These are phyloP conservation scores for Zygotorulaspora chibaensis DNA, from an alignment of 805 yeast species.

Conservation along the genomic window DNA sequence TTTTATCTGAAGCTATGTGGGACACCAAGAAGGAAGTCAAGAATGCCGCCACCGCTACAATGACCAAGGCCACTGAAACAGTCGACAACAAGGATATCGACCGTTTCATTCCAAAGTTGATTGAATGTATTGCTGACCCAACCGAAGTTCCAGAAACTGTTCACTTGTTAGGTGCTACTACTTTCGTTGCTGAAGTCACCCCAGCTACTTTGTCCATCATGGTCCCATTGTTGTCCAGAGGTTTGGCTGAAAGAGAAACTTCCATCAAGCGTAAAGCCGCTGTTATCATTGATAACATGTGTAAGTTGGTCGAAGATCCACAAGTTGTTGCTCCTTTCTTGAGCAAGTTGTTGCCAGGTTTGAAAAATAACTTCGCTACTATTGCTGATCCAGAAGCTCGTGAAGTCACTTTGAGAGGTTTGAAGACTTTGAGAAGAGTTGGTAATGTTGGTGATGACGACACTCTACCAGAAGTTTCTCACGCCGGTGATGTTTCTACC, in stretches of 20 bases:
- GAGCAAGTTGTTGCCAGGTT: conserved; percentile 91
- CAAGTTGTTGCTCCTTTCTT: conserved; percentile 99
- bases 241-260: conserved; percentile 99
- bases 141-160: conserved; percentile 98
- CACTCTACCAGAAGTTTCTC: conserved; percentile 91
- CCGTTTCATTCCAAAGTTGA: conserved; percentile 97
- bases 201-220: conserved; percentile 98
- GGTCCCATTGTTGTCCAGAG: conserved; percentile 98
- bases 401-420: conserved; percentile 94
- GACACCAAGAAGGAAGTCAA: conserved; percentile 98
- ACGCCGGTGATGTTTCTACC: conserved; percentile 94
- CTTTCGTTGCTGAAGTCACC: conserved; percentile 99
- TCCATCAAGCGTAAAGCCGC: conserved; percentile 99
- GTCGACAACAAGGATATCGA: conserved; percentile 99
- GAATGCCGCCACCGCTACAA: conserved; percentile 92
- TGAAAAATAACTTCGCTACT: conserved; percentile 88
- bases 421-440: conserved; percentile 96
- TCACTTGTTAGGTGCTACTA: conserved; percentile 98
- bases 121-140: conserved; percentile 95
- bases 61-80: conserved; percentile 94
- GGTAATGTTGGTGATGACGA: conserved; percentile 94
- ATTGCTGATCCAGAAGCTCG: conserved; percentile 99
- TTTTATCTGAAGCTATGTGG: conserved; percentile 99
- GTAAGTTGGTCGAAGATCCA: conserved; percentile 99
- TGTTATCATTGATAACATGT: conserved; percentile 99